Evolutionary conservation across 805 yeast species (phyloP).

Genomic region (Zygotorulaspora chibaensis): DNA sequence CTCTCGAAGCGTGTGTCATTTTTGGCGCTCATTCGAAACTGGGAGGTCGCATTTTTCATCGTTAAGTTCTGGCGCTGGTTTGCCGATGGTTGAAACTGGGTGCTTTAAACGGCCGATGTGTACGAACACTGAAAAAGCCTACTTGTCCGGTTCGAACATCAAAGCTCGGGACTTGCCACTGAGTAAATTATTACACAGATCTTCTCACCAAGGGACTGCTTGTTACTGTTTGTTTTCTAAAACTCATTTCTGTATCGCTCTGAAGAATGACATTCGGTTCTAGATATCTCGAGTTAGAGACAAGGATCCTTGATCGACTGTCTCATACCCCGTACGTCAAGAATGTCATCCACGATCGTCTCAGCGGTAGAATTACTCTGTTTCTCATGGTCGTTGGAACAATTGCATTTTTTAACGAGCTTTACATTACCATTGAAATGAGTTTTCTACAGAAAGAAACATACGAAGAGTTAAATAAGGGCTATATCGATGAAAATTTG

Average conservation of each 20-base stretch:
- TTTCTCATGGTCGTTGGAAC: constrained; percentile 30
- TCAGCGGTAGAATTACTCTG: constrained; percentile 35
- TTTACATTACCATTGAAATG: constrained; percentile 35
- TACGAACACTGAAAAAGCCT: too few relatives aligned
- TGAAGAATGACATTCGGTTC: constrained; percentile 13
- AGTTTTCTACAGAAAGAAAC: constrained; percentile 31
- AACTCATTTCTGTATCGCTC: not conserved
- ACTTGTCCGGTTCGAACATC: too few relatives aligned
- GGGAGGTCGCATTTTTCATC: not conserved
- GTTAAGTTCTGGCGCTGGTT: not conserved
- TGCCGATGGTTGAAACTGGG: too few relatives aligned
- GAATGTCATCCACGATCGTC: constrained; percentile 26
- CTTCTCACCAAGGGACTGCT: not conserved
- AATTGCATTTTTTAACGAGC: constrained; percentile 33
- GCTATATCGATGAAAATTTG: constrained; percentile 30
- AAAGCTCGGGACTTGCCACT: too few relatives aligned
- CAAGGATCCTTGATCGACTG: constrained; percentile 16
- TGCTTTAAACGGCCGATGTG: too few relatives aligned
- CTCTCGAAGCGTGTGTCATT: not conserved
- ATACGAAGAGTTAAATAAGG: constrained; percentile 31
- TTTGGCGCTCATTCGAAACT: not conserved
- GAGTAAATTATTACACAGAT: too few relatives aligned
- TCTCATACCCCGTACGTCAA: constrained; percentile 17
- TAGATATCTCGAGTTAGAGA: constrained; percentile 23
- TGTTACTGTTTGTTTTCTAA: not conserved